These are phyloP conservation scores for Mrakia frigida DNA, from an alignment of 768 basidiomycete species.

Conservation along the genomic window DNA sequence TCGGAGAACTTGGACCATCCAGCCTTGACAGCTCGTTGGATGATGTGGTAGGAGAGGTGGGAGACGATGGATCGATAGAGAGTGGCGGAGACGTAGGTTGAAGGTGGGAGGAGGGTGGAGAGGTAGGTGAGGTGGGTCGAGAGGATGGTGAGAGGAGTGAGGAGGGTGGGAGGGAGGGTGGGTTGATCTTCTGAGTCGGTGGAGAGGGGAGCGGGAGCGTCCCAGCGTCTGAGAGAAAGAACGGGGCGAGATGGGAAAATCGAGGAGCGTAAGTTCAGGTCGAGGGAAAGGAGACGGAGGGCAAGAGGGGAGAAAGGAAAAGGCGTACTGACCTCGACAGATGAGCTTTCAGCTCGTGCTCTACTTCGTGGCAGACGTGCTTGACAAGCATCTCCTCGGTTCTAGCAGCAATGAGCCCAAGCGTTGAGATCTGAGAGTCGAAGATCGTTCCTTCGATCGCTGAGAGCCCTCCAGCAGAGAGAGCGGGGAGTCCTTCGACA, in stretches of 20 bases:
- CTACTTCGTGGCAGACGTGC: conserved; percentile 75
- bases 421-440: conserved; percentile 65
- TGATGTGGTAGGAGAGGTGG: conserved; percentile 67
- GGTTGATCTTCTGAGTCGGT: conserved; percentile 42
- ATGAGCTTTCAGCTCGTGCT: conserved; percentile 66
- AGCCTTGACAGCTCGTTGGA: conserved; percentile 78
- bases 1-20: conserved; percentile 58
- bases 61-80: conserved; percentile 66
- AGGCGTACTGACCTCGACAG: conserved; percentile 52
- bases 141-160: conserved; percentile 69
- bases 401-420: conserved; percentile 57
- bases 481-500: conserved; percentile 54
- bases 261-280: not conserved
- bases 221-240: conserved; percentile 42
- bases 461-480: conserved; percentile 37
- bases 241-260: conserved; percentile 35
- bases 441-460: conserved; percentile 65
- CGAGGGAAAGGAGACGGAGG: not conserved
- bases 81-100: conserved; percentile 53
- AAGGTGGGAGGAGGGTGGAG: conserved; percentile 57
- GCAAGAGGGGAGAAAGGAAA: conserved; percentile 36
- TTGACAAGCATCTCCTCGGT: conserved; percentile 83
- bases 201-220: conserved; percentile 33
- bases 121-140: conserved; percentile 73
- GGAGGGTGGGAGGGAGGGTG: conserved; percentile 62